phyloP scores from a whole-genome alignment of 345 rosid genomes.

The Schrenkiella parvula region DNA sequence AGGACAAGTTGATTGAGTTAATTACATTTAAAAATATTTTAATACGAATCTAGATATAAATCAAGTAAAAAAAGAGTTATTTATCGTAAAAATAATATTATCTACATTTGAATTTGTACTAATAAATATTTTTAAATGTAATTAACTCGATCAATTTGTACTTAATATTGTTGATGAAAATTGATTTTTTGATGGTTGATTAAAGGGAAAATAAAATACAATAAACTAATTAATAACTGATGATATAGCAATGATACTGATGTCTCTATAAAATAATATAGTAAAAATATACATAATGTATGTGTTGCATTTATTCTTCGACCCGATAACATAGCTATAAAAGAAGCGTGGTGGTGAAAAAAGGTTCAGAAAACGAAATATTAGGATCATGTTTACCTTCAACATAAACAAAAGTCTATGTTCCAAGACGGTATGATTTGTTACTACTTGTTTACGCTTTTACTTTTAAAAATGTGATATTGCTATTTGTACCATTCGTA shows the following conservation, averaged over 20 bases:
- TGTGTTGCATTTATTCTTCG: constrained; percentile 6
- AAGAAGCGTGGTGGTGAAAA: not conserved
- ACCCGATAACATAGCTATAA: not conserved
- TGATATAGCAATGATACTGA: not conserved
- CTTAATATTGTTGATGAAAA: constrained; percentile 14
- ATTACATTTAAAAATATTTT: no score
- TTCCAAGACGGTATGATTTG: not conserved
- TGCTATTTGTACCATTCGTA: no score
- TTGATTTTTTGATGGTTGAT: not conserved
- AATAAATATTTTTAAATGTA: not conserved
- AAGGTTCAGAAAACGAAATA: constrained; percentile 22
- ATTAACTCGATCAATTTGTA: constrained; percentile 3
- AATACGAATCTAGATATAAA: no score
- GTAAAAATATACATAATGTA: not conserved
- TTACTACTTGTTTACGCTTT: no score
- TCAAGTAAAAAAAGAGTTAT: no score
- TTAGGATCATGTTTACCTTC: not conserved
- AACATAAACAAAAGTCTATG: not conserved
- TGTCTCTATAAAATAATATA: not conserved
- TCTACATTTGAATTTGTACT: constrained; percentile 3
- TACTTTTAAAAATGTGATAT: no score
- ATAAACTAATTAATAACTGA: not conserved
- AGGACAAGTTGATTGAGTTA: no score
- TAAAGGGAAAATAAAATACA: not conserved
- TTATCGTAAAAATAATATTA: constrained; percentile 9